Base-by-base conservation (phyloP, 768 basidiomycete species). In the Lenzites betulinus region DNA sequence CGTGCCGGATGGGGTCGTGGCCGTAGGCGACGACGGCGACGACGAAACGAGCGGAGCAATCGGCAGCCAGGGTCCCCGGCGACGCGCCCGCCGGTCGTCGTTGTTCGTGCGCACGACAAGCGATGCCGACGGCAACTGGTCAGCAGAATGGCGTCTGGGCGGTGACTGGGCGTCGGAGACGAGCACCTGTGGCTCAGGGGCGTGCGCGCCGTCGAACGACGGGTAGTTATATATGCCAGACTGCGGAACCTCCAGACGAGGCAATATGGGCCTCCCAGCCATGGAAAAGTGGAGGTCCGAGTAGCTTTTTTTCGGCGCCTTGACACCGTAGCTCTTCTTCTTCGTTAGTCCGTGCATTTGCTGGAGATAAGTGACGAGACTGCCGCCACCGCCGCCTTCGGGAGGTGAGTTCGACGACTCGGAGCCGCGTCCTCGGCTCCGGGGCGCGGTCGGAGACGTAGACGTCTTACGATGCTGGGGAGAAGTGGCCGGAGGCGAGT, bases 311-410 rank as follows among this genome's bases (percentile, higher is more conserved):
- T 67, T 65, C 23, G 53, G 52, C 3, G 55, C 61, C 54, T 69
- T 71, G 3, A 58, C 42, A 0, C 63, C 62, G 38, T 65, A 64
- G 53, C 55, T 69, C 54, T 69, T 63, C 74, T 88, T 89, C 74
- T 88, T 87, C 8, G 84, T 87, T 48, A 90, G 67, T 2, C 88
- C 88, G 58, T 89, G 87, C 36, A 83, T 79, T 66, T 86, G 83
- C 70, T 89, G 85, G 16, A 89, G 76, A 23, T 84, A 85, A 23
- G 74, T 77, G 49, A 90, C 88, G 0, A 90, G 75, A 58, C 78
- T 85, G 4, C 81, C 83, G 25, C 59, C 54, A 6, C 55, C 56
- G 30, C 39, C 51, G 2, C 75, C 66, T 22, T 73, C 72, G 7
- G 69, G 67, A 38, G 67, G 68, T 25, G 61, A 58, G 41, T 36